phyloP scores from a whole-genome alignment of 2,329 filamentous ascomycete species.

The Aspergillus tamarii region DNA sequence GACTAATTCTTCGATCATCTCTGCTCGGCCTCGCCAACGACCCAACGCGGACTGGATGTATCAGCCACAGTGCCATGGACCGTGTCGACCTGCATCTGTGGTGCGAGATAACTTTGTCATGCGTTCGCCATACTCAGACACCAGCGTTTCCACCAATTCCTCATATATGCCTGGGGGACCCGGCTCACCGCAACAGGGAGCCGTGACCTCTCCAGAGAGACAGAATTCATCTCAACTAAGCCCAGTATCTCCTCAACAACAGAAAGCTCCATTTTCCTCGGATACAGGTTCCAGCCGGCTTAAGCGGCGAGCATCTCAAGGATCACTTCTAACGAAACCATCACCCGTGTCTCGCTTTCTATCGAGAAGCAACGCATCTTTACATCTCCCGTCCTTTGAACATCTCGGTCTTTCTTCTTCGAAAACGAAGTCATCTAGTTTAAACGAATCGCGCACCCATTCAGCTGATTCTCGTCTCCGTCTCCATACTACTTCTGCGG shows the following conservation, averaged over 20 bases:
- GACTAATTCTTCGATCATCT: background rate
- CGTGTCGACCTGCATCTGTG: slow-evolving; percentile 28
- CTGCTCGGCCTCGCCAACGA: slow-evolving; percentile 10
- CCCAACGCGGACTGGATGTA: slow-evolving; percentile 34
- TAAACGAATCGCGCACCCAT: slow-evolving; percentile 30
- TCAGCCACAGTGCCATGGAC: slow-evolving; percentile 37
- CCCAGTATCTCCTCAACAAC: slow-evolving; percentile 24
- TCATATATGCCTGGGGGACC: slow-evolving; percentile 19
- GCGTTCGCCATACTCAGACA: slow-evolving; percentile 28
- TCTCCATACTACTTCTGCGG: slow-evolving; percentile 39
- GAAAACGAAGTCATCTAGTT: slow-evolving; percentile 27
- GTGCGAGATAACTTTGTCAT: slow-evolving; percentile 32
- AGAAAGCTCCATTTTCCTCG: slow-evolving; percentile 15
- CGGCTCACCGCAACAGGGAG: slow-evolving; percentile 19
- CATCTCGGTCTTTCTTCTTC: slow-evolving; percentile 42
- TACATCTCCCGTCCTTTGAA: slow-evolving; percentile 59
- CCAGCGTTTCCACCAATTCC: slow-evolving; percentile 24
- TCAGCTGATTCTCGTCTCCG: slow-evolving; percentile 35
- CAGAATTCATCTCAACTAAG: slow-evolving; percentile 19
- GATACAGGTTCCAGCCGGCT: slow-evolving; percentile 29
- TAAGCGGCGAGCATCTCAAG: slow-evolving; percentile 42
- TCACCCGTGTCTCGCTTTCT: slow-evolving; percentile 41
- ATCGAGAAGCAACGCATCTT: slow-evolving; percentile 38
- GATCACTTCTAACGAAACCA: slow-evolving; percentile 37
- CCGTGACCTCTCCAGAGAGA: slow-evolving; percentile 18